These are phyloP conservation scores for Eucalyptus curtisii DNA, from an alignment of 345 rosid species.

Conservation along the genomic window DNA sequence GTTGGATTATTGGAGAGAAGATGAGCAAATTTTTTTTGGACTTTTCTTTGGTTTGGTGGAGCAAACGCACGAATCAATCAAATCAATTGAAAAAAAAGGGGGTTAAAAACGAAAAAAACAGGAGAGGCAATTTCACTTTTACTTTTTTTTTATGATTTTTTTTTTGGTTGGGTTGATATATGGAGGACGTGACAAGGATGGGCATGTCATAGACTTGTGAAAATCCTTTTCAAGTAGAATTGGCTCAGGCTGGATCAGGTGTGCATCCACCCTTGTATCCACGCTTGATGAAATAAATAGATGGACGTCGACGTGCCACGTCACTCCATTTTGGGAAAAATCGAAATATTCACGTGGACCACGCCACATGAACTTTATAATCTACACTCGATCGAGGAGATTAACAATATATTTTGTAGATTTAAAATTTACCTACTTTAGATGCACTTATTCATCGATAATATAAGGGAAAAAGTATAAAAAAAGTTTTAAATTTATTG, in stretches of 20 bases:
- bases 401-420: background rate
- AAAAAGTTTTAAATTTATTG: rapidly evolving
- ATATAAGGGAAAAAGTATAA: background rate
- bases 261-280: background rate
- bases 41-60: background rate
- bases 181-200: background rate
- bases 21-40: background rate
- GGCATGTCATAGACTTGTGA: background rate
- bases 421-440: background rate
- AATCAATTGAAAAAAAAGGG: background rate
- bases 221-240: background rate
- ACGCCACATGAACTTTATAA: background rate
- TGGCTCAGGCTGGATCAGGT: background rate
- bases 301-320: background rate
- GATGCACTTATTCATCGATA: background rate
- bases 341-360: background rate
- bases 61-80: background rate
- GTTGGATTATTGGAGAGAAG: background rate
- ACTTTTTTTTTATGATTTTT: background rate
- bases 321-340: background rate
- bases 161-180: background rate
- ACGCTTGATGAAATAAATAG: background rate
- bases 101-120: background rate
- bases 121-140: background rate
- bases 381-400: background rate